Conservation (phyloP, 495 filamentous ascomycete genomes). For the Hypoxylon intermedium region DNA sequence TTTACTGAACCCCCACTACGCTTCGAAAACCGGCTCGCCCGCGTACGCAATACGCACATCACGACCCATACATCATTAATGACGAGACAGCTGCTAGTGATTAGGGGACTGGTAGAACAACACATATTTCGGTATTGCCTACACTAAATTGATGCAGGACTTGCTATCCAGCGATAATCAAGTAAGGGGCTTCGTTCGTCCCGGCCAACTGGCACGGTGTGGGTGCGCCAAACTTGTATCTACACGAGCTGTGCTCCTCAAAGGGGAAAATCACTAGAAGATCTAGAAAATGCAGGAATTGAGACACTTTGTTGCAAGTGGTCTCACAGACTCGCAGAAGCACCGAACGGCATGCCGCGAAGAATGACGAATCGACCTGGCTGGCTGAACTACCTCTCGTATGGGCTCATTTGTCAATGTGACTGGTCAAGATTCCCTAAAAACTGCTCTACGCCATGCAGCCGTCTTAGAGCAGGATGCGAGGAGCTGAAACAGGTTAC, state of each 20-base stretch:
- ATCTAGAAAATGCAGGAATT: conserved; percentile 20
- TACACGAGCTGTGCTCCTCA: conserved; percentile 6
- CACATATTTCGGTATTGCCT: background rate
- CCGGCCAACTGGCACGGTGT: conserved; percentile 6
- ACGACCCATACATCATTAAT: conserved; percentile 30
- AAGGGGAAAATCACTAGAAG: conserved; percentile 16
- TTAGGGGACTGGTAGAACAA: background rate
- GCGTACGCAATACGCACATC: background rate
- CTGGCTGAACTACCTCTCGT: conserved; percentile 19
- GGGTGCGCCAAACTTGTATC: conserved; percentile 15
- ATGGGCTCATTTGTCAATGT: background rate
- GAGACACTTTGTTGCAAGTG: conserved; percentile 24
- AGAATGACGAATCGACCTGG: conserved; percentile 27
- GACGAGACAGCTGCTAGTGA: conserved; percentile 5
- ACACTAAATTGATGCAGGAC: conserved; percentile 4
- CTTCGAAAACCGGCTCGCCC: background rate
- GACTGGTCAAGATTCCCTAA: conserved; percentile 10
- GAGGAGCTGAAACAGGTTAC: conserved; percentile 29
- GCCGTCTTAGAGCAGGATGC: conserved; percentile 13
- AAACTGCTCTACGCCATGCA: conserved; percentile 12
- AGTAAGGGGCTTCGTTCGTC: conserved; percentile 13
- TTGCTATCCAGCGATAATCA: conserved; percentile 10
- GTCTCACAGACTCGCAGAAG: conserved; percentile 4
- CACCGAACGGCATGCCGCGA: background rate
- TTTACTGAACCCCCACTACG: conserved; percentile 20